Conservation (phyloP, 1,284 basidiomycete species). For the Sutorius eximius region DNA sequence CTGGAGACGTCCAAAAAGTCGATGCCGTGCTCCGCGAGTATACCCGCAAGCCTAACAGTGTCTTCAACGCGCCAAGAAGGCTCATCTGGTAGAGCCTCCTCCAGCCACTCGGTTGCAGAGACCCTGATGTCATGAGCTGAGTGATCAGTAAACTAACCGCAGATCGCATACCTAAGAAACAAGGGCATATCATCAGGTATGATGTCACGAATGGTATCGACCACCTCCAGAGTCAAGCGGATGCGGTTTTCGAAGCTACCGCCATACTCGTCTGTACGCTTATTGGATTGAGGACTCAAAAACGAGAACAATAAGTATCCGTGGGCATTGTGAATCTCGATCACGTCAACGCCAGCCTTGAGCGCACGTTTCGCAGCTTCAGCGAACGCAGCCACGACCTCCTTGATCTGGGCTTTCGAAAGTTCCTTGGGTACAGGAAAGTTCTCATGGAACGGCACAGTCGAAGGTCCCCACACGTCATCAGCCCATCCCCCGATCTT, state of each 20-base stretch:
- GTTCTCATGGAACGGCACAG: constrained; percentile 50
- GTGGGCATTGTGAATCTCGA: constrained; percentile 70
- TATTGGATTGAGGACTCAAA: constrained; percentile 64
- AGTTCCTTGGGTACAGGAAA: constrained; percentile 59
- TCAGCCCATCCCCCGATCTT: constrained; percentile 72
- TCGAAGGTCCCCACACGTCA: constrained; percentile 56
- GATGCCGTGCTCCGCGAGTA: constrained; percentile 58
- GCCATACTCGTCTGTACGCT: constrained; percentile 72
- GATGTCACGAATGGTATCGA: constrained; percentile 49
- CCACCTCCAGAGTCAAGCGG: constrained; percentile 59
- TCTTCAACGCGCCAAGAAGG: constrained; percentile 63
- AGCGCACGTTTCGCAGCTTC: constrained; percentile 55
- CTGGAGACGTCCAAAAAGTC: constrained; percentile 68
- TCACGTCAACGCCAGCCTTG: constrained; percentile 61
- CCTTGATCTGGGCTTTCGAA: constrained; percentile 52
- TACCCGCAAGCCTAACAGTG: constrained; percentile 50
- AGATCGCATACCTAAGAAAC: constrained; percentile 58
- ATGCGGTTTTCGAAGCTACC: constrained; percentile 73
- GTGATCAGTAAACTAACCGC: constrained; percentile 23
- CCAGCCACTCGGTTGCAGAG: constrained; percentile 64
- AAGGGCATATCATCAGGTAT: constrained; percentile 63
- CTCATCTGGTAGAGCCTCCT: constrained; percentile 48
- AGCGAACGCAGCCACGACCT: constrained; percentile 60
- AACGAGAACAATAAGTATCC: constrained; percentile 59
- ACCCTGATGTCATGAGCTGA: constrained; percentile 36